Evolutionary conservation across 129 eudicot species (phyloP).

Genomic region (Centaurea solstitialis): DNA sequence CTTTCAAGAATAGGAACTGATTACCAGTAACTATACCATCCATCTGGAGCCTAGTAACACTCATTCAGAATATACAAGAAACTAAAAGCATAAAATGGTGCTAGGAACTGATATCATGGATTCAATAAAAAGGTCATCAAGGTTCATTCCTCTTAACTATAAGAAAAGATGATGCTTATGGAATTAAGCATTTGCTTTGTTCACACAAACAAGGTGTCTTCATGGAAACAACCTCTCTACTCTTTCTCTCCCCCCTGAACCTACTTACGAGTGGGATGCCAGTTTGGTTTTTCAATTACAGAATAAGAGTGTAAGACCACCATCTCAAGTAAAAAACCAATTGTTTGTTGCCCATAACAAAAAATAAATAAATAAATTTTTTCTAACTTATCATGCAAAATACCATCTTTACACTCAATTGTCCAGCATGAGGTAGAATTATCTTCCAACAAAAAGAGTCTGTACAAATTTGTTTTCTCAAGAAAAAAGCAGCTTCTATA

Average conservation of each 20-base stretch:
- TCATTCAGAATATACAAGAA: not conserved
- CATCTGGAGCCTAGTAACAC: not conserved
- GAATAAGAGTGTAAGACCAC: too few species aligned
- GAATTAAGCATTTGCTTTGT: too few species aligned
- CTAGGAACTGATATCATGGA: not conserved
- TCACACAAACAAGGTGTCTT: too few species aligned
- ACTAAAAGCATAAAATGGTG: not conserved
- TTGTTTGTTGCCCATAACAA: not conserved
- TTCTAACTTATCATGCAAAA: not conserved
- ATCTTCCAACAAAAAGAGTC: not conserved
- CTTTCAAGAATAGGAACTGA: not conserved
- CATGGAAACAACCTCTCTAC: too few species aligned
- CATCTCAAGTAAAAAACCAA: not conserved
- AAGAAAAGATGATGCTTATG: too few species aligned
- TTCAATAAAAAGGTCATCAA: not conserved
- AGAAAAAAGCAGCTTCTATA: not conserved
- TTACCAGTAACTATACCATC: not conserved
- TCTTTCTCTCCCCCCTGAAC: too few species aligned
- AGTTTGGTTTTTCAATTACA: too few species aligned
- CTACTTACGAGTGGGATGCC: too few species aligned
- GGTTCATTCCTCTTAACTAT: not conserved
- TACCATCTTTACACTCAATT: conserved; percentile 2
- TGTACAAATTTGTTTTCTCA: not conserved
- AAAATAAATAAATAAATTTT: too few species aligned
- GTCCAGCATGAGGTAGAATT: not conserved